These are phyloP conservation scores for Gossypium davidsonii DNA, from an alignment of 441 rosid genomes.

Conservation along the genomic window DNA sequence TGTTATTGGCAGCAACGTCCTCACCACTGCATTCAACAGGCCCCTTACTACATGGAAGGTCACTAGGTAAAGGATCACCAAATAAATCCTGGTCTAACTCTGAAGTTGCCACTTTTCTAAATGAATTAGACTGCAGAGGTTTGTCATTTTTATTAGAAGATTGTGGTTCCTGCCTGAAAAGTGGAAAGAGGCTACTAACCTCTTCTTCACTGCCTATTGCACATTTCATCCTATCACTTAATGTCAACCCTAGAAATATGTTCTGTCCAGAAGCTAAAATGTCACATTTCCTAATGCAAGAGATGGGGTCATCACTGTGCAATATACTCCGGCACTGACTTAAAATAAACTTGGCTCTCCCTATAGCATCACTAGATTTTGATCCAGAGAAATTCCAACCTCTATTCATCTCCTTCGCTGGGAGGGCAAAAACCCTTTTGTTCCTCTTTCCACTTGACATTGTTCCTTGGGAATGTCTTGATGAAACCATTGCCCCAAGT, in stretches of 20 bases:
- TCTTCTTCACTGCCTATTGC: constrained; percentile 18
- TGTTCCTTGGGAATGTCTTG: constrained; percentile 45
- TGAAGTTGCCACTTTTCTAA: constrained; percentile 16
- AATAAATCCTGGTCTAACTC: constrained; percentile 13
- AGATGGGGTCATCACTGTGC: constrained; percentile 51
- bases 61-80: constrained; percentile 16
- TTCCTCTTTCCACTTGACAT: constrained; percentile 51
- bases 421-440: constrained; percentile 65
- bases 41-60: constrained; percentile 21
- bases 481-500: constrained; percentile 23
- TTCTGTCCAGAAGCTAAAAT: constrained; percentile 27
- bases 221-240: constrained; percentile 14
- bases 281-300: constrained; percentile 35
- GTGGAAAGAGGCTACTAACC: constrained; percentile 17
- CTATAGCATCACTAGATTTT: constrained; percentile 25
- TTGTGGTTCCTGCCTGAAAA: constrained; percentile 18
- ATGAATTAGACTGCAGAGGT: constrained; percentile 17
- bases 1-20: constrained; percentile 4
- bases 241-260: constrained; percentile 18
- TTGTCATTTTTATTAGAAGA: constrained; percentile 19
- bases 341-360: constrained; percentile 37
- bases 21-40: constrained; percentile 16
- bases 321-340: constrained; percentile 50
- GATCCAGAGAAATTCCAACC: constrained; percentile 16
- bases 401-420: constrained; percentile 22